Base-by-base conservation (phyloP, 305 asterid species). In the Andrographis paniculata region DNA sequence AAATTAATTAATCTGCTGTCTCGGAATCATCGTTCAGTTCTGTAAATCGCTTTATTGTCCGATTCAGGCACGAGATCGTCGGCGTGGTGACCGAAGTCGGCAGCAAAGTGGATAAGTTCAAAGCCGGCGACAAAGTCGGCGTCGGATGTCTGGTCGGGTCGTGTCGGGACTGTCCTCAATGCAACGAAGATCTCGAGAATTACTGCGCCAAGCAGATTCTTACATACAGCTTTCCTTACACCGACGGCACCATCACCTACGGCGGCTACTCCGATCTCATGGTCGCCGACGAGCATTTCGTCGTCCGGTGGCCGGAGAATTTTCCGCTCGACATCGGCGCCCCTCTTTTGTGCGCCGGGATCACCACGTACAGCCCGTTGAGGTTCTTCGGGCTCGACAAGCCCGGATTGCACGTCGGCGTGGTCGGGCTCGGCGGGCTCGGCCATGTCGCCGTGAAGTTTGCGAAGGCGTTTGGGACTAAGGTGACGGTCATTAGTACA, bases 371-470 rank as follows among this genome's bases (percentile, higher is more conserved):
- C 58, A 74, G 87, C 58, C 81, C 93, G 0, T 47, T 75, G 61
- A 77, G 46, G 59, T 20, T 67, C 61, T 75, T 39, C 9, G 84
- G 74, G 9, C 73, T 80, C 0, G 79, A 72, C 52, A 69, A 80
- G 47, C 85, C 80, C 0, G 85, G 91, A 8, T 10, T 63, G 58
- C 54, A 39, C 13, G 10, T 79, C 10, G 85, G 85, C 9, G 61
- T 79, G 9, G 82, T 65, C 0, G 89, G 84, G 5, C 84, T 70
- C 18, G 84, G 89, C 19, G 89, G 82, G 19, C 76, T 79, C 3
- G 85, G 91, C 10, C 85, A 79, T 53, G 49, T 79, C 2, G 91
- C 71, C n/a, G 78, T 79, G 0, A 79, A 79, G 38, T 73, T 76
- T 23, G 78, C 75, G 1, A 74, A 80, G 79, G 91, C 85, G 13